These are phyloP conservation scores for Hypoxylon sp. DNA, from an alignment of 2,329 filamentous ascomycete genomes.

Conservation along the genomic window DNA sequence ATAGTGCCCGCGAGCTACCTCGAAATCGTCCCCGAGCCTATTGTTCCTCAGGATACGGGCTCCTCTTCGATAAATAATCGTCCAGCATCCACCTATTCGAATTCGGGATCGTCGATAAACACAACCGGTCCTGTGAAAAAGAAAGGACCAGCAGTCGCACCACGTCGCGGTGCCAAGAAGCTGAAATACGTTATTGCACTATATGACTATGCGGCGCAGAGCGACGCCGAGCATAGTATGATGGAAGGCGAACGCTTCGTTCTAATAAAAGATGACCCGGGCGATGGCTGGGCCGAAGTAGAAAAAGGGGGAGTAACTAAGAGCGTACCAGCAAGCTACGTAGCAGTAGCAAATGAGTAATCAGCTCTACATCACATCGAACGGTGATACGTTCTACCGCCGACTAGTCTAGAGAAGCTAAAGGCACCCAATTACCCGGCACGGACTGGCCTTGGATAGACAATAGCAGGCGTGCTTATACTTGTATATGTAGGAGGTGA, in stretches of 20 bases:
- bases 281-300: conserved; percentile 97
- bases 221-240: conserved; percentile 90
- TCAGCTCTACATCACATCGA: neutral
- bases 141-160: conserved; percentile 90
- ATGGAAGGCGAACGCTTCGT: conserved; percentile 90
- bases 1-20: conserved; percentile 89
- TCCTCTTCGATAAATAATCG: conserved; percentile 58
- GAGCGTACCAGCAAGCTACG: conserved; percentile 94
- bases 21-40: conserved; percentile 65
- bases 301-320: conserved; percentile 87
- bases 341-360: conserved; percentile 64
- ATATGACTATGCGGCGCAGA: conserved; percentile 89
- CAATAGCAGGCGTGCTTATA: neutral
- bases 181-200: conserved; percentile 91
- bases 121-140: conserved; percentile 69
- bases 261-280: conserved; percentile 83
- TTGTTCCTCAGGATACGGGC: conserved; percentile 56
- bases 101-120: conserved; percentile 73
- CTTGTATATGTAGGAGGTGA: conserved; percentile 18
- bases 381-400: neutral
- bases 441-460: conserved; percentile 24
- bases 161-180: conserved; percentile 90
- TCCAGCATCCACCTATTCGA: conserved; percentile 80
- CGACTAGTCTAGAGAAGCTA: too few species aligned
- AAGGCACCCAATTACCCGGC: neutral